Evolutionary conservation across 805 yeast species (phyloP).

Genomic region (Maudiozyma turicensis): DNA sequence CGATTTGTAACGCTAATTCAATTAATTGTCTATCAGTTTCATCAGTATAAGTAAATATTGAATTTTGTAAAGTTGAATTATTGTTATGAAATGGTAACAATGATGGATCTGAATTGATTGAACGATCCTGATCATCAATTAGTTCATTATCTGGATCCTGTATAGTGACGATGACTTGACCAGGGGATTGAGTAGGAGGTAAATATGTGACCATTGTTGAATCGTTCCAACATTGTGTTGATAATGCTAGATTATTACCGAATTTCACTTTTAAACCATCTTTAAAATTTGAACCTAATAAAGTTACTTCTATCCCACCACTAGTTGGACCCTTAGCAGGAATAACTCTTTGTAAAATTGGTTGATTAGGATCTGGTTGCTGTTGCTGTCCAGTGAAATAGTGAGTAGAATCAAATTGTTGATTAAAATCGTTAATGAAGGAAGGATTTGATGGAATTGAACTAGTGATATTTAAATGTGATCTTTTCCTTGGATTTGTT

Average conservation of each 20-base stretch:
- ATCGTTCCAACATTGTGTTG: conserved; percentile 95
- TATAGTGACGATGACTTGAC: conserved; percentile 87
- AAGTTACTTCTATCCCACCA: conserved; percentile 93
- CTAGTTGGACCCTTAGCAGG: conserved; percentile 94
- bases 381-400: neutral
- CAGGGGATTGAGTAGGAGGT: conserved; percentile 85
- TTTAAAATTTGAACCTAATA: conserved; percentile 78
- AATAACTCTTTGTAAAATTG: conserved; percentile 73
- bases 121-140: neutral
- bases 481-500: conserved; percentile 4
- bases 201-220: conserved; percentile 86
- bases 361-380: conserved; percentile 21
- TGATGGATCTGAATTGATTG: neutral
- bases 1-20: conserved; percentile 91
- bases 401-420: neutral
- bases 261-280: conserved; percentile 78
- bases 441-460: neutral
- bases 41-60: conserved; percentile 80
- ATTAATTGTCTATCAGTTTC: conserved; percentile 92
- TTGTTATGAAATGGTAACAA: conserved; percentile 5
- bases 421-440: neutral
- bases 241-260: conserved; percentile 68
- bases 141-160: conserved; percentile 33
- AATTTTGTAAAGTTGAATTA: conserved; percentile 18
- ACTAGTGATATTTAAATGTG: neutral